phyloP scores from a whole-genome alignment of 179 eudicot genomes.

The Beta corolliflora region DNA sequence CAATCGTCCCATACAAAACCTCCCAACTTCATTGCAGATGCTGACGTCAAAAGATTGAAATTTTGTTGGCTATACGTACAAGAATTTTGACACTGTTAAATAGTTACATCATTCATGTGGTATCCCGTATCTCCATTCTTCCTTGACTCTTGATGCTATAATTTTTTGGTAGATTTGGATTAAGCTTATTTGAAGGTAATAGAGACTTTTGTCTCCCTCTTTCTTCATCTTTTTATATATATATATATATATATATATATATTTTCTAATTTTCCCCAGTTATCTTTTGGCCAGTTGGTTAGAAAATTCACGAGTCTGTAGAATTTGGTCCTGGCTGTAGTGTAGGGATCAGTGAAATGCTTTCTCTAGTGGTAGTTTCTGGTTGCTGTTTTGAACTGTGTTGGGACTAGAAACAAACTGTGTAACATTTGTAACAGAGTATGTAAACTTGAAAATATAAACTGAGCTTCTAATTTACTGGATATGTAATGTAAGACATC shows the following conservation, averaged over 20 bases:
- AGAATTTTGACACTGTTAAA: slow-evolving; percentile 90
- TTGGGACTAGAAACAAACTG: slow-evolving; percentile 23
- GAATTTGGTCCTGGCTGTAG: slow-evolving; percentile 57
- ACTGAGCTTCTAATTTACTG: neutral
- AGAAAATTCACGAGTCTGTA: slow-evolving; percentile 30
- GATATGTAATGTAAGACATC: neutral
- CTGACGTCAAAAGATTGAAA: slow-evolving; percentile 73
- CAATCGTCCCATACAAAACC: too few relatives aligned
- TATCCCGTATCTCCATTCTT: slow-evolving; percentile 34
- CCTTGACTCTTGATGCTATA: slow-evolving; percentile 12
- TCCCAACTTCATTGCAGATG: slow-evolving; percentile 39
- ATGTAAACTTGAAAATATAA: neutral
- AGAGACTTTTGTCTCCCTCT: slow-evolving; percentile 32
- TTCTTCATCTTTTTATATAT: neutral
- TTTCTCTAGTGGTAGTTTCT: slow-evolving; percentile 83
- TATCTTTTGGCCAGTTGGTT: slow-evolving; percentile 18
- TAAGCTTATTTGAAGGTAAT: slow-evolving; percentile 18
- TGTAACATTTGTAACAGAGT: slow-evolving; percentile 31
- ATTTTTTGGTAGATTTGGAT: too few relatives aligned
- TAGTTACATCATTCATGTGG: slow-evolving; percentile 66
- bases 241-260: too few relatives aligned
- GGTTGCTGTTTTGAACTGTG: slow-evolving; percentile 29
- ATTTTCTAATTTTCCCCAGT: slow-evolving; percentile 1
- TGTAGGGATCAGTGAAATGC: slow-evolving; percentile 52
- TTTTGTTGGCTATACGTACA: slow-evolving; percentile 93